These are phyloP conservation scores for Cladosporium sp. DNA, from an alignment of 2,329 filamentous ascomycete genomes.

Conservation along the genomic window DNA sequence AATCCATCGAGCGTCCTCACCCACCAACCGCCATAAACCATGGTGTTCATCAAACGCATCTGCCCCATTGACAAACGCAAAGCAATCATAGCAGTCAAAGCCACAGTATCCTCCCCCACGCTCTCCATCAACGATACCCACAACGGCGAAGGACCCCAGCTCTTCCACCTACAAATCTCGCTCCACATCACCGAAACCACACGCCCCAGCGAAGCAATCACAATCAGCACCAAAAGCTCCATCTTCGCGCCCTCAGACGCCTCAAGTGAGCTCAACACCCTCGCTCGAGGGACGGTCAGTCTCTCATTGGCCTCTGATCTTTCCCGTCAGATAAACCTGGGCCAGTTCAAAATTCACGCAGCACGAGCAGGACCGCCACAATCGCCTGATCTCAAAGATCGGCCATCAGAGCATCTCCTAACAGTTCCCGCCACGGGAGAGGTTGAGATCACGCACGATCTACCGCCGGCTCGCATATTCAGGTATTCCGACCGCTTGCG, in stretches of 20 bases:
- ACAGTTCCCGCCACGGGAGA: constrained; percentile 8
- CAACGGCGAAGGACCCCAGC: too few species aligned
- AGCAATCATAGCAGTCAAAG: neutral
- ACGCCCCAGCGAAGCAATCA: neutral
- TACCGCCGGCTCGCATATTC: constrained; percentile 10
- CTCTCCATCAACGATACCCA: neutral
- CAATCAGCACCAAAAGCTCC: neutral
- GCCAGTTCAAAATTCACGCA: neutral
- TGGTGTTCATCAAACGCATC: constrained; percentile 4
- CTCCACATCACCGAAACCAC: neutral
- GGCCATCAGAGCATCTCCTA: neutral
- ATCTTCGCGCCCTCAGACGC: neutral
- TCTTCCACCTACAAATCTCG: neutral
- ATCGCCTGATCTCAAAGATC: constrained; percentile 5
- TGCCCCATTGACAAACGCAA: constrained; percentile 3
- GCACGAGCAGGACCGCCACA: neutral
- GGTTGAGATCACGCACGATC: constrained; percentile 2
- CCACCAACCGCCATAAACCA: too few species aligned
- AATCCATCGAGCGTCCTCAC: too few species aligned
- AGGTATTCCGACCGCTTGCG: neutral
- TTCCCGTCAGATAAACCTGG: neutral
- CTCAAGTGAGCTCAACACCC: neutral
- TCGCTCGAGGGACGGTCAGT: neutral
- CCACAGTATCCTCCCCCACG: neutral
- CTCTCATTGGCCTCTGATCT: neutral